Evolutionary conservation across 495 filamentous ascomycete genomes (phyloP).

Genomic region (Neurospora cerealis): DNA sequence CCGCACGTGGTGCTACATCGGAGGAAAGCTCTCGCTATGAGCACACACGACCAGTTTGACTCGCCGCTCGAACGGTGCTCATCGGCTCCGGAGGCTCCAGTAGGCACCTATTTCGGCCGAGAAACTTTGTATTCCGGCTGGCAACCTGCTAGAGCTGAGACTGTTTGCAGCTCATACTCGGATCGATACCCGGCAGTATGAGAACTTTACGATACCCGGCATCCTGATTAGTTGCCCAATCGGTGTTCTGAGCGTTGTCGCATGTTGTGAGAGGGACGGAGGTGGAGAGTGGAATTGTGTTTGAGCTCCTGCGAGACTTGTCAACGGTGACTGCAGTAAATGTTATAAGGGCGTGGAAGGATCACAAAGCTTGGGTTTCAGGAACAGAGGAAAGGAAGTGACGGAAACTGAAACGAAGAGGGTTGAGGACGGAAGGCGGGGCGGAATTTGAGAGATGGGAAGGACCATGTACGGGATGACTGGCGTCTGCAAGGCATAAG

Average conservation of each 20-base stretch:
- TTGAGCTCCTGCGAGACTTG: accelerated
- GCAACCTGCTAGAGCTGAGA: background rate
- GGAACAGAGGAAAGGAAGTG: background rate
- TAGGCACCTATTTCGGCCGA: background rate
- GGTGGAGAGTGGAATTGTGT: background rate
- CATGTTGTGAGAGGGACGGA: background rate
- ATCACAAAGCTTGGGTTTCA: accelerated
- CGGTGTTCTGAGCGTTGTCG: background rate
- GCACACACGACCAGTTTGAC: background rate
- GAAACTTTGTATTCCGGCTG: background rate
- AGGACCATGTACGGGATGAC: background rate
- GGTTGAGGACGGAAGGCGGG: background rate
- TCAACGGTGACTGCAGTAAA: background rate
- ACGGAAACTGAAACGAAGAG: background rate
- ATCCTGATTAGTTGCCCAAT: background rate
- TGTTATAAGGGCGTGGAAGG: background rate
- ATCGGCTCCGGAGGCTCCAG: background rate
- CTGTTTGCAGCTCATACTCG: background rate
- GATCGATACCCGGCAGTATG: background rate
- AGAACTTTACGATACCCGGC: background rate
- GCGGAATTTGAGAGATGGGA: background rate
- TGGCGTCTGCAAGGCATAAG: background rate
- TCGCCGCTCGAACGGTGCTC: background rate
- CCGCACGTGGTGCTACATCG: background rate
- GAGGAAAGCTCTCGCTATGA: background rate